Conservation (phyloP, 441 rosid genomes). For the Populus trichocarpa region DNA sequence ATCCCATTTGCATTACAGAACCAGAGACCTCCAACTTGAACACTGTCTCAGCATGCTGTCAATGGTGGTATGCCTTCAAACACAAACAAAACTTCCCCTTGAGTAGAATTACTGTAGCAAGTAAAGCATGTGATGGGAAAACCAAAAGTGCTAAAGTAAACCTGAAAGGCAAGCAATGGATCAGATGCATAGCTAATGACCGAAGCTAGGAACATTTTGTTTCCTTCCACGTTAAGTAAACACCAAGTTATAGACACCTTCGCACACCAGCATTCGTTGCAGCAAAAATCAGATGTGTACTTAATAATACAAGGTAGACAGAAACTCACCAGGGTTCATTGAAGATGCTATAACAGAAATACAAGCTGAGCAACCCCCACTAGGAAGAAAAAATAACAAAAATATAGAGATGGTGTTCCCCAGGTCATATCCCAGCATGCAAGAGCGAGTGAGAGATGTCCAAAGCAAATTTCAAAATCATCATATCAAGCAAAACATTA, state of each 20-base stretch:
- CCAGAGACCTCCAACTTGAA: too few relatives aligned
- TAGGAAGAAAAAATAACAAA: not conserved
- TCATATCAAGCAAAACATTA: slow-evolving; percentile 5
- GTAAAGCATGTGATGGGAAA: not conserved
- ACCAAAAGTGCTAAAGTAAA: slow-evolving; percentile 18
- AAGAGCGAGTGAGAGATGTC: slow-evolving; percentile 17
- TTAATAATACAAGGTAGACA: not conserved
- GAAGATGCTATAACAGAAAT: not conserved
- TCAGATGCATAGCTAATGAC: slow-evolving; percentile 26
- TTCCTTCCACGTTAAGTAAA: not conserved
- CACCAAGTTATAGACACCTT: not conserved
- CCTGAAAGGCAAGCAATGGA: slow-evolving; percentile 38
- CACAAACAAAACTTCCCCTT: not conserved
- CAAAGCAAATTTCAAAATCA: slow-evolving; percentile 10
- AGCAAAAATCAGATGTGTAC: not conserved
- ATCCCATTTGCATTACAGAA: too few relatives aligned
- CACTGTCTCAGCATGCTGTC: not conserved
- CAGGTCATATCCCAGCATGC: slow-evolving; percentile 17
- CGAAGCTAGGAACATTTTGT: slow-evolving; percentile 18
- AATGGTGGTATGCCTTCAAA: slow-evolving; percentile 2
- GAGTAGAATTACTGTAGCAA: too few relatives aligned
- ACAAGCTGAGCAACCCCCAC: not conserved
- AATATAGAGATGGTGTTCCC: slow-evolving; percentile 11
- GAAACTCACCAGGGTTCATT: not conserved
- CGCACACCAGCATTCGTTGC: not conserved